Percentiles rank a stretch among this genome's conserved stretches.
These are phyloP conservation scores for Salix exigua DNA, from an alignment of 345 rosid genomes.

Conservation along the genomic window DNA sequence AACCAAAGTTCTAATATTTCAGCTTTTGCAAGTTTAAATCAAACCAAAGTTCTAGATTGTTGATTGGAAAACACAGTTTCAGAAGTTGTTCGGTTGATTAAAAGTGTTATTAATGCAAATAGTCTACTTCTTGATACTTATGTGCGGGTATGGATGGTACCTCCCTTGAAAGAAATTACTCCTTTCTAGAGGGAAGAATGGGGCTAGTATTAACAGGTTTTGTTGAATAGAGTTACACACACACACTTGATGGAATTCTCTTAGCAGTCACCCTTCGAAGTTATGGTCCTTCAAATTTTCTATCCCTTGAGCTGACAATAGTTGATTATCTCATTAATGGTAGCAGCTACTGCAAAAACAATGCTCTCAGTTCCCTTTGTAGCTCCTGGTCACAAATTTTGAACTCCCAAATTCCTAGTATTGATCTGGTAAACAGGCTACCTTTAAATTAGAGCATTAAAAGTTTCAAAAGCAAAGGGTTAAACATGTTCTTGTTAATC, in stretches of 20 bases:
- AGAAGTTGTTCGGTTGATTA: not conserved
- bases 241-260: too few species aligned
- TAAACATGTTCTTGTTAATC: too few species aligned
- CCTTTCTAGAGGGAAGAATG: not conserved
- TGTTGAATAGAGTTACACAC: too few species aligned
- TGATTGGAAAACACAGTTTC: not conserved
- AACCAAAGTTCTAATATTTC: not conserved
- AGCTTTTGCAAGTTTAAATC: not conserved
- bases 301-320: not conserved
- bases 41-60: not conserved
- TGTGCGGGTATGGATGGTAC: too few species aligned
- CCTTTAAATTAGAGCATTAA: too few species aligned
- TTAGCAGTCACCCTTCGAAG: too few species aligned
- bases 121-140: too few species aligned
- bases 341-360: not conserved
- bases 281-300: not conserved
- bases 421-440: too few species aligned
- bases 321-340: not conserved
- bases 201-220: not conserved
- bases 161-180: too few species aligned
- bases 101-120: too few species aligned
- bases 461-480: too few species aligned
- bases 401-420: too few species aligned
- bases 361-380: not conserved
- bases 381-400: not conserved